A percentile compares a stretch with the other conserved stretches of the same genome.
Evolutionary conservation across 73 alveolate species (phyloP).

Genomic region (Tetrahymena malaccensis): DNA sequence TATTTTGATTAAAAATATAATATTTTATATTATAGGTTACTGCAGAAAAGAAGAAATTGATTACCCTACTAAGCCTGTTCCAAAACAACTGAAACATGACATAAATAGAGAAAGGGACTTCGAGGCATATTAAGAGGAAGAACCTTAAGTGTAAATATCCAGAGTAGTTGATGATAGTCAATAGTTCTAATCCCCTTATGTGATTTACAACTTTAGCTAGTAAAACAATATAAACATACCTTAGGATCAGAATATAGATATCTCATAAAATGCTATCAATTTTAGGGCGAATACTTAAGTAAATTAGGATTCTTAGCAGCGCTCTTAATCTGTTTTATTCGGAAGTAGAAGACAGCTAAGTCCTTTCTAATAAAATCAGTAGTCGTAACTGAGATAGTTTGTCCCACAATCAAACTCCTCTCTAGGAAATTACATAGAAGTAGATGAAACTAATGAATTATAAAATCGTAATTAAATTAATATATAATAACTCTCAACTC

Average conservation of each 20-base stretch:
- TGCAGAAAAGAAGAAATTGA: neutral
- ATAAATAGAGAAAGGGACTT: neutral
- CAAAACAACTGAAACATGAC: neutral
- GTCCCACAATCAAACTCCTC: neutral
- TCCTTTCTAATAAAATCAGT: neutral
- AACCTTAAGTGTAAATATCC: neutral
- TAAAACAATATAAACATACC: neutral
- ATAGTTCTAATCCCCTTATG: neutral
- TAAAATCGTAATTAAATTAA: neutral
- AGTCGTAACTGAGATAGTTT: neutral
- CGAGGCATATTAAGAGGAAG: neutral
- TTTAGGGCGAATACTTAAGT: neutral
- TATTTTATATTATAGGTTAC: neutral
- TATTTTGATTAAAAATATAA: no score
- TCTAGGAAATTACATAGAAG: neutral
- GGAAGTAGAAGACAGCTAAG: neutral
- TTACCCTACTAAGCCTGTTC: neutral
- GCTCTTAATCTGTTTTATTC: neutral
- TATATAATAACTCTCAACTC: neutral
- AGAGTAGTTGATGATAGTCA: neutral
- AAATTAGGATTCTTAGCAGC: neutral
- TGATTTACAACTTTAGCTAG: neutral
- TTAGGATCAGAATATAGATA: neutral
- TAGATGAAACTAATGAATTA: neutral
- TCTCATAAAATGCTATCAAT: neutral